Conservation (phyloP, 257 asterid genomes). For the Nicotiana benthamiana region DNA sequence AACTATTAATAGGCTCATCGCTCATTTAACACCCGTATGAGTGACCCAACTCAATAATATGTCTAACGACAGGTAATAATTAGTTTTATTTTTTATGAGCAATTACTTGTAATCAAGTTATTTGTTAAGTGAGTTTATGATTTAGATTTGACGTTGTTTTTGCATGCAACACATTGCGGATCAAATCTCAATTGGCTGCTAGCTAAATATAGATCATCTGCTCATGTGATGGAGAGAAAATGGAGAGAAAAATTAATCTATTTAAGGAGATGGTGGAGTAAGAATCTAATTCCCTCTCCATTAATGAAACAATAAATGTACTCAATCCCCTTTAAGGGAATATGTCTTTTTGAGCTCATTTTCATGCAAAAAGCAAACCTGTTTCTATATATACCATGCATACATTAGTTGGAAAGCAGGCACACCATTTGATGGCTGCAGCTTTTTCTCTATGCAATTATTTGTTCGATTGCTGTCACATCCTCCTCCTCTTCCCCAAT, state of each 20-base stretch:
- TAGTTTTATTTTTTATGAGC: too few relatives aligned
- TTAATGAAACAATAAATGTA: background rate
- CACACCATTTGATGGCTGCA: conserved; percentile 7
- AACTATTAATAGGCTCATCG: too few relatives aligned
- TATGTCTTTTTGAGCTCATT: conserved; percentile 19
- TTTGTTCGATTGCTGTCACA: conserved; percentile 16
- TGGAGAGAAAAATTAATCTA: background rate
- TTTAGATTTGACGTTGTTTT: background rate
- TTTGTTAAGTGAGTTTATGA: too few relatives aligned
- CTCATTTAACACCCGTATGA: too few relatives aligned
- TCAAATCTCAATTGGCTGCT: background rate
- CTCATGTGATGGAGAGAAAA: background rate
- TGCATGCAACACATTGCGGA: background rate
- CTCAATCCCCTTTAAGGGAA: conserved; percentile 8
- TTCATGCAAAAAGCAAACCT: conserved; percentile 22
- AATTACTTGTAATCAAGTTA: too few relatives aligned
- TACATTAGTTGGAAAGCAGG: conserved; percentile 21
- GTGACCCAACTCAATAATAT: too few relatives aligned
- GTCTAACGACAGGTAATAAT: too few relatives aligned
- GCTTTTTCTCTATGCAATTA: conserved; percentile 12
- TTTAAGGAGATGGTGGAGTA: conserved; percentile 11
- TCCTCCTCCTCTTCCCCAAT: background rate
- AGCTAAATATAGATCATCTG: background rate
- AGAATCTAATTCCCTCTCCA: conserved; percentile 25
- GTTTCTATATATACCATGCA: background rate